These are phyloP conservation scores for Clathrus columnatus DNA, from an alignment of 768 basidiomycete genomes.

Conservation along the genomic window DNA sequence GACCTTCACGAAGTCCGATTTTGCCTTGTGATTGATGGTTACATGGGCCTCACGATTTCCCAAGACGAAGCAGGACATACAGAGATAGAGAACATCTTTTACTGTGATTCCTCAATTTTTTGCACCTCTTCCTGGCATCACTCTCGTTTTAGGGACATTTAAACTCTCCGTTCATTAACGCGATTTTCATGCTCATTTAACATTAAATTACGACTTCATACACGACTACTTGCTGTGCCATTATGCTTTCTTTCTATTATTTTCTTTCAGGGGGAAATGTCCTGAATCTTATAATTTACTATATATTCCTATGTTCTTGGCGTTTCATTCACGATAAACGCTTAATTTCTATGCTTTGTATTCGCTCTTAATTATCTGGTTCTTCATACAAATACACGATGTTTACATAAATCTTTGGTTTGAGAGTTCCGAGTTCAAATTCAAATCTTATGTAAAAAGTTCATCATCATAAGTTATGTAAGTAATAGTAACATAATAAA, in stretches of 20 bases:
- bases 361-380: neutral
- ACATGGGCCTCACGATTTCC: neutral
- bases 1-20: neutral
- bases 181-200: neutral
- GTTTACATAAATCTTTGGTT: too few species aligned
- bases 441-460: too few species aligned
- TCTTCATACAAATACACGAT: too few species aligned
- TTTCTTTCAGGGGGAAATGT: too few species aligned
- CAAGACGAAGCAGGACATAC: neutral
- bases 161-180: neutral
- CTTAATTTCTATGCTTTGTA: neutral
- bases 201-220: neutral
- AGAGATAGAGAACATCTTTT: neutral
- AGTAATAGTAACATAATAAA: too few species aligned
- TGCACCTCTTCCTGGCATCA: constrained; percentile 1
- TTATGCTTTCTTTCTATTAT: too few species aligned
- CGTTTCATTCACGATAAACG: neutral
- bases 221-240: too few species aligned
- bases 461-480: too few species aligned
- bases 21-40: constrained; percentile 6
- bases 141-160: neutral
- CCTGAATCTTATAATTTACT: too few species aligned
- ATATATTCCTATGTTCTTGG: neutral
- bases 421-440: too few species aligned
- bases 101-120: neutral